Evolutionary conservation across 176 grass and related monocot genomes (phyloP).

Genomic region (Oryza nivara): DNA sequence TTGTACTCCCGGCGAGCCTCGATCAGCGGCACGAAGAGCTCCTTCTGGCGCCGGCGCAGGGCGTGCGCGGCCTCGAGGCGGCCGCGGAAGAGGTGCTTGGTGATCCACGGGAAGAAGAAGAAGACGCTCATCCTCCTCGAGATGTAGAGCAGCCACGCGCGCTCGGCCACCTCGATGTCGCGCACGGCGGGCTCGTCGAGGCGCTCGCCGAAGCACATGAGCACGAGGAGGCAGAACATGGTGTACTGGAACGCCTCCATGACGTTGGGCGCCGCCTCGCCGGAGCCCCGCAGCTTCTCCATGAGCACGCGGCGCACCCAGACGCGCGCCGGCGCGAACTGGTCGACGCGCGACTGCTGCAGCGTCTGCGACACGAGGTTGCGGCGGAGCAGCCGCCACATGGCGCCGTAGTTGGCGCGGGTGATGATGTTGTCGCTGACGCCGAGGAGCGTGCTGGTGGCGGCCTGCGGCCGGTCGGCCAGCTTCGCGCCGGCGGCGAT

Average conservation of each 20-base stretch:
- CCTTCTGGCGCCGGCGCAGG: slow-evolving; percentile 21
- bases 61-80: slow-evolving; percentile 11
- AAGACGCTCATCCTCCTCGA: slow-evolving; percentile 39
- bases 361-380: slow-evolving; percentile 5
- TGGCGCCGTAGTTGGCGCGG: slow-evolving; percentile 36
- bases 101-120: slow-evolving; percentile 39
- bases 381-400: slow-evolving; percentile 49
- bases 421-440: slow-evolving; percentile 32
- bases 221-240: slow-evolving; percentile 55
- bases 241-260: slow-evolving; percentile 40
- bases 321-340: background rate
- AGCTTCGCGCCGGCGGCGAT: slow-evolving; percentile 34
- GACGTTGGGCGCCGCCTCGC: background rate
- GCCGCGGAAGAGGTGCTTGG: slow-evolving; percentile 42
- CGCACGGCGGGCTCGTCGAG: slow-evolving; percentile 37
- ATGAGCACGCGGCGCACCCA: background rate
- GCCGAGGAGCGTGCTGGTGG: background rate
- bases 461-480: slow-evolving; percentile 3
- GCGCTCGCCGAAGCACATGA: slow-evolving; percentile 62
- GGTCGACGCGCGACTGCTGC: background rate
- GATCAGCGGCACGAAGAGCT: slow-evolving; percentile 49
- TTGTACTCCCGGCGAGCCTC: slow-evolving; percentile 25
- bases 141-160: slow-evolving; percentile 36
- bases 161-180: slow-evolving; percentile 28
- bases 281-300: background rate